Conservation (phyloP, 495 filamentous ascomycete genomes). For the Xylaria cubensis region DNA sequence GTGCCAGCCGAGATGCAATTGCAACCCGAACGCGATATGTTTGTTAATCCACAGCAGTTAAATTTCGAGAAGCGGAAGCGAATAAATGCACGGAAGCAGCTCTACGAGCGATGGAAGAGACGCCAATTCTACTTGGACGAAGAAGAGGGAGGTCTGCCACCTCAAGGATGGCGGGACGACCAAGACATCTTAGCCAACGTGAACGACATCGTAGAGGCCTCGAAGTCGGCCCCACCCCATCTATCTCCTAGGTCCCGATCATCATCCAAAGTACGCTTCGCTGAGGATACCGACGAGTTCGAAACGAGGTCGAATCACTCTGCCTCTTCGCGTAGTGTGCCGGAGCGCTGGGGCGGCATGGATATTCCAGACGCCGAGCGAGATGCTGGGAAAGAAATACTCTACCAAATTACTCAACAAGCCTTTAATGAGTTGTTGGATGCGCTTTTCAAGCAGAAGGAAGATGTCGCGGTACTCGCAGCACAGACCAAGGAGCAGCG, state of each 20-base stretch:
- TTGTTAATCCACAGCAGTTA: constrained; percentile 29
- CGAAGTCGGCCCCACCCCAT: constrained; percentile 50
- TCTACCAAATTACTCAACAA: constrained; percentile 89
- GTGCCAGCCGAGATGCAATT: constrained; percentile 39
- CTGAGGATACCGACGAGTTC: constrained; percentile 74
- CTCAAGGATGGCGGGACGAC: constrained; percentile 70
- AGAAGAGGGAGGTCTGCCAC: constrained; percentile 71
- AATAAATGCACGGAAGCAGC: constrained; percentile 53
- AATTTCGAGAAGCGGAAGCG: constrained; percentile 37
- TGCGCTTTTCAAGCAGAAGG: constrained; percentile 78
- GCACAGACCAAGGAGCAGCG: constrained; percentile 68
- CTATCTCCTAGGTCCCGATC: constrained; percentile 76
- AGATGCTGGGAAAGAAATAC: constrained; percentile 84
- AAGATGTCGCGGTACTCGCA: constrained; percentile 76
- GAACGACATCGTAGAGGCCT: constrained; percentile 46
- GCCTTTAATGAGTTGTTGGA: constrained; percentile 92
- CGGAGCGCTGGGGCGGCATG: constrained; percentile 83
- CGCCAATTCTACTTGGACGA: constrained; percentile 82
- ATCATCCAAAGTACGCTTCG: constrained; percentile 84
- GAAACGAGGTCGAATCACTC: constrained; percentile 80
- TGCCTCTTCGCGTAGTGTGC: constrained; percentile 79
- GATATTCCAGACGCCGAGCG: constrained; percentile 81
- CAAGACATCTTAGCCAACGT: constrained; percentile 59
- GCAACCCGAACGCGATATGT: constrained; percentile 34
- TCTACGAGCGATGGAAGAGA: constrained; percentile 75